Conservation (phyloP, 2,329 filamentous ascomycete genomes). For the Paramyrothecium sp. region DNA sequence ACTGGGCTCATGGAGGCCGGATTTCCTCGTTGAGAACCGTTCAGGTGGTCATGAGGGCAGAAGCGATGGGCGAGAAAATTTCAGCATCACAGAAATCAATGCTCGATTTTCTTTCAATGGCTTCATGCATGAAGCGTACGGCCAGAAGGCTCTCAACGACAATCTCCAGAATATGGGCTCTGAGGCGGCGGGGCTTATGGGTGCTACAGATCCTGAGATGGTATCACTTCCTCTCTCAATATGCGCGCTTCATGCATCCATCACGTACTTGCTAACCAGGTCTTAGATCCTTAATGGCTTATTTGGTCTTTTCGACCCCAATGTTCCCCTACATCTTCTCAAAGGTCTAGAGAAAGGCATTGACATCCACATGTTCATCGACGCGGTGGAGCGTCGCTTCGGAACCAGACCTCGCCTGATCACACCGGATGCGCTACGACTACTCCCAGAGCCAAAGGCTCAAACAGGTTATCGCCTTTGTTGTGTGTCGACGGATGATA, state of each 20-base stretch:
- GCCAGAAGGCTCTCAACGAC: constrained; percentile 23
- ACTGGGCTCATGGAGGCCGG: constrained; percentile 35
- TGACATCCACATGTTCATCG: constrained; percentile 36
- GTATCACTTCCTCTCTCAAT: constrained; percentile 12
- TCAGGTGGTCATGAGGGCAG: background rate
- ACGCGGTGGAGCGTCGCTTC: constrained; percentile 22
- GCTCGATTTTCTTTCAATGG: constrained; percentile 39
- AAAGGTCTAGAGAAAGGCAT: constrained; percentile 35
- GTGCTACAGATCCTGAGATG: constrained; percentile 20
- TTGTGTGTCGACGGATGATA: constrained; percentile 15
- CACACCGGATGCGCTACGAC: constrained; percentile 28
- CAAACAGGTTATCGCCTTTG: constrained; percentile 26
- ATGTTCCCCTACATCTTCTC: constrained; percentile 30
- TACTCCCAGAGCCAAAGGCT: constrained; percentile 21
- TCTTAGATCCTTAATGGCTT: constrained; percentile 29
- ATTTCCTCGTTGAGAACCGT: constrained; percentile 33
- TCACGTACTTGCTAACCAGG: constrained; percentile 3
- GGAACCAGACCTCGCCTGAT: constrained; percentile 30
- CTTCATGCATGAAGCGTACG: constrained; percentile 26
- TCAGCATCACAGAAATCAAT: constrained; percentile 38
- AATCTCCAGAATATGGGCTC: constrained; percentile 6
- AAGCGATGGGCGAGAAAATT: constrained; percentile 16
- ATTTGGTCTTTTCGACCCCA: constrained; percentile 25
- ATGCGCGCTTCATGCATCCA: background rate
- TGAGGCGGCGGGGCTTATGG: constrained; percentile 10